A percentile compares a stretch with the other conserved stretches of the same genome.
Conservation (phyloP, 2,329 filamentous ascomycete species). For the Helicocarpus griseus region DNA sequence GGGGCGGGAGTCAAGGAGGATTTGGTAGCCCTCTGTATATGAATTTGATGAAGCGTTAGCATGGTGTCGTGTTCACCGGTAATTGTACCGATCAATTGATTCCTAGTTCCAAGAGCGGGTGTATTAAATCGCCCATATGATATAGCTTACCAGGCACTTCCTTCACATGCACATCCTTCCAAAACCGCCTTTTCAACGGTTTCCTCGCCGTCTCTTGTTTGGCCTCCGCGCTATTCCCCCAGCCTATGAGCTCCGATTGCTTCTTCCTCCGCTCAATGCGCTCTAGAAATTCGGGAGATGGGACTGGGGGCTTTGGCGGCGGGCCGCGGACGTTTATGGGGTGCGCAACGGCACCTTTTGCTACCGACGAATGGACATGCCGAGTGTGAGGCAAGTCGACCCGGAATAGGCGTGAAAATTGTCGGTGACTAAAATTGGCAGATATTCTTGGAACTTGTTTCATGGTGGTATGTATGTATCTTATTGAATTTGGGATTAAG, state of each 20-base stretch:
- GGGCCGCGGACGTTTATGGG: constrained; percentile 51
- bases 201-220: constrained; percentile 30
- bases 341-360: constrained; percentile 44
- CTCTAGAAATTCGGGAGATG: constrained; percentile 40
- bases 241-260: constrained; percentile 41
- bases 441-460: background rate
- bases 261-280: constrained; percentile 40
- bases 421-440: background rate
- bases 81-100: background rate
- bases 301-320: constrained; percentile 48
- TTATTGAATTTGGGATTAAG: too few species aligned
- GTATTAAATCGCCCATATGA: background rate
- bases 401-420: background rate
- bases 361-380: constrained; percentile 25
- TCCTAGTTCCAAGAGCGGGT: background rate
- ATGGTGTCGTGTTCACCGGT: too few species aligned
- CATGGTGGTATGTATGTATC: background rate
- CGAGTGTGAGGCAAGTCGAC: constrained; percentile 11
- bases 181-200: constrained; percentile 65
- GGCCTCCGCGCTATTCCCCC: constrained; percentile 35
- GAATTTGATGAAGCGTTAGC: too few species aligned
- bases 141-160: constrained; percentile 51
- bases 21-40: constrained; percentile 42
- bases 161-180: constrained; percentile 69
- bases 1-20: constrained; percentile 69